Evolutionary conservation across 2,329 filamentous ascomycete genomes (phyloP), one percentile per base, ranked within the genome.

Genomic region (Microcera coccophila): DNA sequence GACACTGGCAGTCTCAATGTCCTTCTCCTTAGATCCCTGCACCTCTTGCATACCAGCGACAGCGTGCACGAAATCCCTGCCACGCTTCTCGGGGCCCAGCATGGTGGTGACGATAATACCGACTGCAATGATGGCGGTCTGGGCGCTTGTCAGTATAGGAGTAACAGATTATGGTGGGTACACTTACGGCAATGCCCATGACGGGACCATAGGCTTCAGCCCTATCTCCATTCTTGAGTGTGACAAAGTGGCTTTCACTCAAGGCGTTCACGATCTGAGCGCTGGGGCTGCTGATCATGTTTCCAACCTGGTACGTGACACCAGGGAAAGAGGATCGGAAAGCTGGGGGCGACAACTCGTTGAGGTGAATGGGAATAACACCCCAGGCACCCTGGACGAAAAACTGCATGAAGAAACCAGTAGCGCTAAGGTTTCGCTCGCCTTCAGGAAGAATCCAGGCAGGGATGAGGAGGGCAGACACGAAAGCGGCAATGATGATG

Each of bases 241-340:
- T 78, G 35, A 89, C 70, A 29, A 74, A 74, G 24, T 73, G 73
- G 34, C 68, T 75, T 57, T 90, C 84, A 1, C 85, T 74, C 38
- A 90, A 74, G 11, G 82, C 84, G 47, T 89, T 88, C 59, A 90
- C 82, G 36, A 90, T 90, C 62, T 90, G 85, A 0, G 85, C 81
- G 0, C 79, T 83, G 0, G 84, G 84, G 0, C 81, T 83, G 2
- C 81, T 84, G 39, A 85, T 81, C 74, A 87, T 82, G 70, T 87
- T 88, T 5, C 84, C 85, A 8, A 88, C 65, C 68, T 89, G 85
- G 63, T 88, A 88, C 0, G 81, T 82, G 38, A 85, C 75, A 33
- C 84, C 85, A 0, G 83, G 81, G 60, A 88, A 85, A 2, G 77
- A 81, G 1, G 83, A 84, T 22, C 84, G 76, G 73, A 84, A 87